Base-by-base conservation (phyloP, 2,329 filamentous ascomycete species). In the Stachybotrys chlorohalonatus region DNA sequence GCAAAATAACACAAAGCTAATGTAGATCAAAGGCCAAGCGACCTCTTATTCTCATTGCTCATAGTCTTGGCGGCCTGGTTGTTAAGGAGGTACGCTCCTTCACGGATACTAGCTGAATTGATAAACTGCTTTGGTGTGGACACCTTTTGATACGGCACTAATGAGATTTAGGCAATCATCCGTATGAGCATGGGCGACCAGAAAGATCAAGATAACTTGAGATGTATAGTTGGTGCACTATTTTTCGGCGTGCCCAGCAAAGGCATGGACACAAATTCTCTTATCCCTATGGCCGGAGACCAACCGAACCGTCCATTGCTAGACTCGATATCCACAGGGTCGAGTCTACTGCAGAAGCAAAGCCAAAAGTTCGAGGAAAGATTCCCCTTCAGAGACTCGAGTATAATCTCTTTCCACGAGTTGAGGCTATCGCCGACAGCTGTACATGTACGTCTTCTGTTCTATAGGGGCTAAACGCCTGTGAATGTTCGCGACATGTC, bases 331-430 rank as follows among this genome's bases (percentile, higher is more conserved):
- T n/a, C 49, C 11, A 39, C 11, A n/a, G 49, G 49, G 24, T 54
- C 53, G 11, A 6, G 39, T 6, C 5, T 52, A 3, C 31, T 54
- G 30, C 31, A 36, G 15, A 42, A n/a, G 8, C 49, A 31, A 30
- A 30, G 30, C 15, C 7, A 47, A 17, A 31, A 13, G 15, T 54
- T 54, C 31, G 11, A 16, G 9, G 13, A 30, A 5, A 52, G 54
- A 6, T 48, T 62, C n/a, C 52, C 53, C 4, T 31, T 30, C 24
- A 39, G 55, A 49, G 54, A 53, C 9, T 31, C 49, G 13, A 55
- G 60, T 52, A 52, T 63, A 11, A 24, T 59, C 39, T 64, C 56
- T 49, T 64, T 62, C 51, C 62, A 61, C 52, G 61, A 64, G 55
- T 64, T 62, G 1, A 15, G 49, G 13, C 16, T 53, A 47, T 64